Conservation (phyloP, 2,329 filamentous ascomycete genomes). For the Fusarium sp. region DNA sequence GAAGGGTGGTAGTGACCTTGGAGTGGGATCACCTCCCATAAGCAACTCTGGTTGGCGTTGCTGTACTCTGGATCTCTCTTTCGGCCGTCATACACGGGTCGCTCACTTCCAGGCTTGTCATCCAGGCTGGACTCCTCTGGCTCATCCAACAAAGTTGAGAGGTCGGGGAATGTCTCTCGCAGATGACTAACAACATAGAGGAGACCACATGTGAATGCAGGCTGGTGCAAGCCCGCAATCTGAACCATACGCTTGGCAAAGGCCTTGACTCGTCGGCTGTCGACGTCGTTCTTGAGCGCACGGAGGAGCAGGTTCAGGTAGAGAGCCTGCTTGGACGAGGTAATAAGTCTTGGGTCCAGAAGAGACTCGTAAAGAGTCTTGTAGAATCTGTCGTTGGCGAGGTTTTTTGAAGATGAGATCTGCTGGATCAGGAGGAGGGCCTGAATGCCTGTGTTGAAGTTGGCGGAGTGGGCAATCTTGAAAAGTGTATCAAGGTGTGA, state of each 20-base stretch:
- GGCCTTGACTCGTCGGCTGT: constrained; percentile 90
- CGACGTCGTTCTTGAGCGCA: constrained; percentile 89
- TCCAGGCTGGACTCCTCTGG: constrained; percentile 76
- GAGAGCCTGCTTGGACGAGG: constrained; percentile 93
- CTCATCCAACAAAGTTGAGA: constrained; percentile 81
- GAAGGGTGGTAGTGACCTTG: constrained; percentile 89
- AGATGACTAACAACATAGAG: constrained; percentile 89
- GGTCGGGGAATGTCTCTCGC: constrained; percentile 80
- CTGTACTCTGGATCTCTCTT: constrained; percentile 93
- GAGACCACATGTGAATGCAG: constrained; percentile 92
- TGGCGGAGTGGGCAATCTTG: constrained; percentile 94
- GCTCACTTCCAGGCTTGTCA: constrained; percentile 61
- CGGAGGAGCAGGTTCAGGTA: constrained; percentile 94
- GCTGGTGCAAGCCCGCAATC: constrained; percentile 86
- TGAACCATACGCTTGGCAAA: constrained; percentile 96
- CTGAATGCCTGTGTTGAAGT: constrained; percentile 98
- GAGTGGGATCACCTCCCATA: constrained; percentile 80
- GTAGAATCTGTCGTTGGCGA: constrained; percentile 92
- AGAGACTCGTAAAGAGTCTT: constrained; percentile 95
- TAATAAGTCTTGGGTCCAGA: constrained; percentile 86
- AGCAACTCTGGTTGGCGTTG: constrained; percentile 90
- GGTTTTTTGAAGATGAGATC: constrained; percentile 81
- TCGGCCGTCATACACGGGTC: constrained; percentile 78
- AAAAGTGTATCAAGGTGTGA: constrained; percentile 94
- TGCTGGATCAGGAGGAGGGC: constrained; percentile 96